These are phyloP conservation scores for Debaryomyces psychrophilus DNA, from an alignment of 1,139 yeast genomes.

Conservation along the genomic window DNA sequence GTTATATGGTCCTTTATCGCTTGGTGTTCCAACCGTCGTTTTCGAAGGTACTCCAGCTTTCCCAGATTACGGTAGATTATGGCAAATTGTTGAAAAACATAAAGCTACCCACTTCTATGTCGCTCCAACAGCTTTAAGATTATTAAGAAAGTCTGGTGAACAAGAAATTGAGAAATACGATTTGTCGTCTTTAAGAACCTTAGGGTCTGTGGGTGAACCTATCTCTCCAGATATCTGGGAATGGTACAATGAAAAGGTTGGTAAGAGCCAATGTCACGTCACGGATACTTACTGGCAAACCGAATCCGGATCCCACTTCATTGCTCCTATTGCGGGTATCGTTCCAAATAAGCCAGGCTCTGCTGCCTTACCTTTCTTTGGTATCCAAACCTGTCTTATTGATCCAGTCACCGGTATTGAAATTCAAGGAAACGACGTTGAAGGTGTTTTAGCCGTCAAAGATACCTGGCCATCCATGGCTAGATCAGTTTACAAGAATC, in stretches of 20 bases:
- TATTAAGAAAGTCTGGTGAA: slow-evolving; percentile 94
- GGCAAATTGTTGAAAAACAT: slow-evolving; percentile 94
- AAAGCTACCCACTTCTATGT: slow-evolving; percentile 96
- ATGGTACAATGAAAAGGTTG: slow-evolving; percentile 94
- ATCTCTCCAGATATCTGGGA: slow-evolving; percentile 98
- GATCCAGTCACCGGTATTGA: slow-evolving; percentile 92
- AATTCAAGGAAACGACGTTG: slow-evolving; percentile 85
- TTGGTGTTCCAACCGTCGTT: slow-evolving; percentile 89
- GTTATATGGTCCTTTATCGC: slow-evolving; percentile 85
- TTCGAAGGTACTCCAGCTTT: slow-evolving; percentile 98
- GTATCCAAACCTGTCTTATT: slow-evolving; percentile 85
- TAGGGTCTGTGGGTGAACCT: slow-evolving; percentile 99
- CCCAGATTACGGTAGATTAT: slow-evolving; percentile 94
- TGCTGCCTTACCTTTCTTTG: slow-evolving; percentile 95
- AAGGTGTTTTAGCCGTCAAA: slow-evolving; percentile 91
- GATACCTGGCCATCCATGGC: slow-evolving; percentile 98
- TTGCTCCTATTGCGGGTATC: slow-evolving; percentile 94
- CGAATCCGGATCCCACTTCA: slow-evolving; percentile 94
- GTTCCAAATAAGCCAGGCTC: slow-evolving; percentile 97
- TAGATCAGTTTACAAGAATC: slow-evolving; percentile 92
- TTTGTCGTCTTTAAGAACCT: slow-evolving; percentile 84
- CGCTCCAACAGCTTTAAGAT: slow-evolving; percentile 96
- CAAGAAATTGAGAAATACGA: slow-evolving; percentile 82
- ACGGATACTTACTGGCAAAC: slow-evolving; percentile 99
- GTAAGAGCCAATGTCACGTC: slow-evolving; percentile 82